Base-by-base conservation (phyloP, 2,329 filamentous ascomycete genomes). In the Eutypa lata region DNA sequence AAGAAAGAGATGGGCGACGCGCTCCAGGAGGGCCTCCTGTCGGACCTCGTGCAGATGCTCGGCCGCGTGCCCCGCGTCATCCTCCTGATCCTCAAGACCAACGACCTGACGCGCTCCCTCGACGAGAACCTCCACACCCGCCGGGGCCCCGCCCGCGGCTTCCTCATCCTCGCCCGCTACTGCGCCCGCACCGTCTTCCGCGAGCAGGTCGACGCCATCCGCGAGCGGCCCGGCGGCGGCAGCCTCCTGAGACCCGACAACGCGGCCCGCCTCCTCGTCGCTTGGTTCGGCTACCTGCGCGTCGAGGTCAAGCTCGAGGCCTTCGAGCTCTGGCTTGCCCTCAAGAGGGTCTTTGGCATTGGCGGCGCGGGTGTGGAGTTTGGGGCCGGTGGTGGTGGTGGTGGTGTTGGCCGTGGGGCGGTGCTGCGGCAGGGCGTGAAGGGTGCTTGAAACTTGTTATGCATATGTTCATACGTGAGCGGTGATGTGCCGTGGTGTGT, bases 11-110 rank as follows among this genome's bases (percentile, higher is more conserved):
- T 99, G 69, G 87, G 88, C 49, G 83, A 85, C 48, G 89, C 91
- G 1, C 76, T 99, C 53, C 89, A 91, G 47, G 91, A 97, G 51
- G 93, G 93, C 10, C 82, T 99, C 68, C 79, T 99, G 37, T 89
- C 89, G 56, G 88, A 97, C 63, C 79, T 99, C 7, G 90, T 99
- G 7, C 87, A 92, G 60, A 77, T 99, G 60, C 82, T 99, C 5
- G 90, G 91, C 47, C 84, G 90, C 63, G 92, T 99, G 7, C 94
- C 94, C 1, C 80, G 91, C 44, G 90, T 99, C 59, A 96, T 99
- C 51, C 79, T 99, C 13, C 78, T 99, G 26, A 97, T 99, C 60
- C 80, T 99, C 57, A 99, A 99, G 75, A 99, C 94, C 2, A 99
- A 99, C 69, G 94, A 99, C 72, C 76, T 99, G 38, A 99, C 94